phyloP scores from a whole-genome alignment of 345 rosid genomes.

The Schrenkiella parvula region DNA sequence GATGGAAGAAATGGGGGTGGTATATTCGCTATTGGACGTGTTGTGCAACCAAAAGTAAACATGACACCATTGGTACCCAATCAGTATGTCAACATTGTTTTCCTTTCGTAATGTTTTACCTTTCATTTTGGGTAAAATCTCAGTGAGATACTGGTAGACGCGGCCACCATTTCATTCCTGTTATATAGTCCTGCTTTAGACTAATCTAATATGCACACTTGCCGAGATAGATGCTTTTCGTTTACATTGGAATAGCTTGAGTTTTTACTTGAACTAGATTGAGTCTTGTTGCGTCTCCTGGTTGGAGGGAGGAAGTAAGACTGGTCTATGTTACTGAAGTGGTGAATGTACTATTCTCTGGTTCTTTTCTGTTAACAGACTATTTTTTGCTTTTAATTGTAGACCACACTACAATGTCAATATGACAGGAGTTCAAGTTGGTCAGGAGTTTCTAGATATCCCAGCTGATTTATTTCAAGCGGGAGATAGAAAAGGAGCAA shows the following conservation, averaged over 20 bases:
- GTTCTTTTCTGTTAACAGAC: background rate
- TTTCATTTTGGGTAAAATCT: background rate
- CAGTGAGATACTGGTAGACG: background rate
- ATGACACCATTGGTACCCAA: conserved; percentile 85
- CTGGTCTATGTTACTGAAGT: background rate
- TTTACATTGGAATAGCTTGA: background rate
- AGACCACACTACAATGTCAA: conserved; percentile 97
- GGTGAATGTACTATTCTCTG: conserved; percentile 7
- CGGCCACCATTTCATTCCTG: conserved; percentile 1
- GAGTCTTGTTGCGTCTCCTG: background rate
- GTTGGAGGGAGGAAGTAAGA: background rate
- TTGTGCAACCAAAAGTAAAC: conserved; percentile 91
- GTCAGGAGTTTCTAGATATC: conserved; percentile 61
- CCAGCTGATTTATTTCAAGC: conserved; percentile 57
- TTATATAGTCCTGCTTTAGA: background rate
- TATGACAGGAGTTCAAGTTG: conserved; percentile 97
- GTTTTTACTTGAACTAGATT: background rate
- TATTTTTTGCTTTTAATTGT: conserved; percentile 13
- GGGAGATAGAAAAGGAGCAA: conserved; percentile 72
- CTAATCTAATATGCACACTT: background rate
- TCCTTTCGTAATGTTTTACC: background rate
- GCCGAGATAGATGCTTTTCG: background rate
- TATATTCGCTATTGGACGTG: conserved; percentile 95
- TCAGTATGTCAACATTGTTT: conserved; percentile 54
- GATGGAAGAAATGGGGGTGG: conserved; percentile 95